Conservation (phyloP, 139 green algal species). For the Microglena sp. region DNA sequence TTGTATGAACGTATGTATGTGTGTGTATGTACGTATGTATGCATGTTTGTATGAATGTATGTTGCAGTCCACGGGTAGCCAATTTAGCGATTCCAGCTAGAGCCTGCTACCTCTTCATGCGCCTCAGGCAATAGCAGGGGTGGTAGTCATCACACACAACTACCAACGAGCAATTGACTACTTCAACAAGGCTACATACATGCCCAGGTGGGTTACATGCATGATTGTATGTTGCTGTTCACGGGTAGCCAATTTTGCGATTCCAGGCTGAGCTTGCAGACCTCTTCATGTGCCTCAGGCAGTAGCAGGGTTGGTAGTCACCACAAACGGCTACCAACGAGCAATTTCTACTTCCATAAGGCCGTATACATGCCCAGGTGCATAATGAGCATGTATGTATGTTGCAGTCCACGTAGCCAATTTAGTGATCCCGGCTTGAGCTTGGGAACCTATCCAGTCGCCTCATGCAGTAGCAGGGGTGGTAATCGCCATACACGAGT, state of each 20-base stretch:
- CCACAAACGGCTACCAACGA: constrained; percentile 57
- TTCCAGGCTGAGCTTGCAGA: neutral
- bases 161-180: constrained; percentile 63
- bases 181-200: constrained; percentile 51
- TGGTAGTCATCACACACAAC: constrained; percentile 53
- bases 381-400: too few species aligned
- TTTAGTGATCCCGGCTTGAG: neutral
- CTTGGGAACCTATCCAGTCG: neutral
- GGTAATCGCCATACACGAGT: constrained; percentile 58
- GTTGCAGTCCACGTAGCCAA: neutral
- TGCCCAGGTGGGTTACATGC: too few species aligned
- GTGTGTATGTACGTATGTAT: too few species aligned
- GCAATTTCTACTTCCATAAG: constrained; percentile 67
- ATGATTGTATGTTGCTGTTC: too few species aligned
- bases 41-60: neutral
- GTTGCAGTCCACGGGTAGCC: neutral
- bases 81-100: neutral
- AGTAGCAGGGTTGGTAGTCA: too few species aligned
- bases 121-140: neutral
- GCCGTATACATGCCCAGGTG: too few species aligned
- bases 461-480: neutral
- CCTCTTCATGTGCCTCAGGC: neutral
- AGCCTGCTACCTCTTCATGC: neutral
- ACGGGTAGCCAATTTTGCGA: neutral
- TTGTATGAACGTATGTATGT: too few species aligned